Evolutionary conservation across 1,284 basidiomycete genomes (phyloP).

Genomic region (Trametes versicolor): DNA sequence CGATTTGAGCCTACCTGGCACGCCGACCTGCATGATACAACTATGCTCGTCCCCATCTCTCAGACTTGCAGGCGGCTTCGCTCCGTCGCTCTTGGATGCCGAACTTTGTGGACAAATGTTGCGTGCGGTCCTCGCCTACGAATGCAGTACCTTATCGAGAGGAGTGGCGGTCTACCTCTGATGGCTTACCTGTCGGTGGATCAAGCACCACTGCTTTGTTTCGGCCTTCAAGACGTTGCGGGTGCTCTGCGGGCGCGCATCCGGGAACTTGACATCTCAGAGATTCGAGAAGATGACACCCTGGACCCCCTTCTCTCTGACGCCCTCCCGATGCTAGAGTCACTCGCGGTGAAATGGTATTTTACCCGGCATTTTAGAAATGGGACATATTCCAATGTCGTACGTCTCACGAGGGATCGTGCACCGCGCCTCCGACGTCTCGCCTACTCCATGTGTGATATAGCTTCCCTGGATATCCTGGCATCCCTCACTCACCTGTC

Average conservation of each 20-base stretch:
- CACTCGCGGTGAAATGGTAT: not conserved
- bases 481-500: slow-evolving; percentile 1
- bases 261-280: not conserved
- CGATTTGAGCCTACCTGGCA: not conserved
- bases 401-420: not conserved
- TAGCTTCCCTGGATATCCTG: not conserved
- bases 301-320: not conserved
- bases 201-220: no score
- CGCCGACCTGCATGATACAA: not conserved
- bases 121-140: not conserved
- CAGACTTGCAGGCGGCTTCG: slow-evolving; percentile 21
- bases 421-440: not conserved
- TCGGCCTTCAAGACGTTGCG: not conserved
- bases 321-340: not conserved
- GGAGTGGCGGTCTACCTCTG: not conserved
- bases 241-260: not conserved
- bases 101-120: slow-evolving; percentile 14
- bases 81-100: not conserved
- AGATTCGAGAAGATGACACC: not conserved
- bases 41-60: slow-evolving; percentile 18
- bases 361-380: no score
- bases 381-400: not conserved
- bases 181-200: not conserved
- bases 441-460: not conserved
- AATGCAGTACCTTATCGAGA: not conserved